These are phyloP conservation scores for Eucalyptus polyanthemos DNA, from an alignment of 345 rosid species.

Conservation along the genomic window DNA sequence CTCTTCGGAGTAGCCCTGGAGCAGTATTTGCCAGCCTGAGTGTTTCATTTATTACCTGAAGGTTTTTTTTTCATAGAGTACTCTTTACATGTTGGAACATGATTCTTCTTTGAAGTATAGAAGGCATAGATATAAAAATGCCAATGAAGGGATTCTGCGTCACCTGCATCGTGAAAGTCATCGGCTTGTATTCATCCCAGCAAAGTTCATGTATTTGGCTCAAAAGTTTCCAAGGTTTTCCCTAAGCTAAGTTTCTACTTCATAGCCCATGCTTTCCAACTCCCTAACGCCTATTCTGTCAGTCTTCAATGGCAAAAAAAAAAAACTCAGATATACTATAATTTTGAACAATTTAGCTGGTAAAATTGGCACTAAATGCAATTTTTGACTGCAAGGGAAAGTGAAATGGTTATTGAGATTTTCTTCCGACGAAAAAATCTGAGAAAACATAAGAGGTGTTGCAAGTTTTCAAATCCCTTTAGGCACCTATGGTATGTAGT, in stretches of 20 bases:
- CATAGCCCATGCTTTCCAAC: background rate
- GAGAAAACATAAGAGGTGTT: background rate
- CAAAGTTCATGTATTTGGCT: background rate
- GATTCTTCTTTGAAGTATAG: background rate
- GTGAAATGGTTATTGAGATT: background rate
- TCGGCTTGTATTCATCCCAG: background rate
- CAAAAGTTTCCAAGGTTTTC: background rate
- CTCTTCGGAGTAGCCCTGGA: conserved; percentile 25
- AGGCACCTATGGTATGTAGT: conserved; percentile 7
- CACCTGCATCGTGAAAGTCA: background rate
- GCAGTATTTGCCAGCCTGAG: conserved; percentile 19
- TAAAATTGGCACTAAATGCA: background rate
- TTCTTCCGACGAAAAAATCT: background rate
- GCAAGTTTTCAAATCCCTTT: background rate
- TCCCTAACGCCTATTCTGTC: background rate
- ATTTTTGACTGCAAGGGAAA: background rate
- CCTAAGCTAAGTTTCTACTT: background rate
- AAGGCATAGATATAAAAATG: too few species aligned
- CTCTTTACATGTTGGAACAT: background rate
- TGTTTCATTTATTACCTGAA: conserved; percentile 33
- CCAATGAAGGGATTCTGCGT: background rate
- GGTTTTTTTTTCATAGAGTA: background rate
- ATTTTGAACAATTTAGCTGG: background rate
- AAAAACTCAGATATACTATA: background rate
- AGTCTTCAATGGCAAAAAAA: background rate